Conservation (phyloP, 1,139 yeast genomes). For the Saccharomyces hybrid region DNA sequence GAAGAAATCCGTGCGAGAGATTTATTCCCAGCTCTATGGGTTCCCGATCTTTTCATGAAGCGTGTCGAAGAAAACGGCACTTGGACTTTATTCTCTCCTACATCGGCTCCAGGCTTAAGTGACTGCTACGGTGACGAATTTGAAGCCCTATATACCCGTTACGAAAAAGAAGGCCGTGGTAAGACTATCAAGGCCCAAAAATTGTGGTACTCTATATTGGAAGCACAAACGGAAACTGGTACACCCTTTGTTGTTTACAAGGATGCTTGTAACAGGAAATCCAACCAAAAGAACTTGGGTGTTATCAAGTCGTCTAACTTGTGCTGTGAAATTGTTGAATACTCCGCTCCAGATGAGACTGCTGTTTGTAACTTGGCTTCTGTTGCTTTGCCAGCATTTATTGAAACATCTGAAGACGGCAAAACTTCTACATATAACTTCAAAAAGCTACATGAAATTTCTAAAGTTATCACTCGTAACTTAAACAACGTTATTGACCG, state of each 20-base stretch:
- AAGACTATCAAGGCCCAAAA: slow-evolving; percentile 64
- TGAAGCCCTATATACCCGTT: slow-evolving; percentile 55
- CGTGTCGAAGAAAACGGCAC: slow-evolving; percentile 69
- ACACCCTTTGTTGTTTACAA: slow-evolving; percentile 88
- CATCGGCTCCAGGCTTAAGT: slow-evolving; percentile 74
- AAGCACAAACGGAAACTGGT: slow-evolving; percentile 89
- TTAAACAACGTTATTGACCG: slow-evolving; percentile 71
- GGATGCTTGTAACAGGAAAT: slow-evolving; percentile 76
- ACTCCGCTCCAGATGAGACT: slow-evolving; percentile 76
- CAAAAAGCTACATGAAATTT: slow-evolving; percentile 58
- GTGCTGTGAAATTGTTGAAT: slow-evolving; percentile 87
- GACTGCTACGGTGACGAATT: slow-evolving; percentile 81
- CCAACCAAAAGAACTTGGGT: slow-evolving; percentile 82
- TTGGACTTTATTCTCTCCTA: slow-evolving; percentile 84
- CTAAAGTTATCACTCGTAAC: slow-evolving; percentile 66
- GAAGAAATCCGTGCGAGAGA: slow-evolving; percentile 88
- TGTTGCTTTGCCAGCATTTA: slow-evolving; percentile 69
- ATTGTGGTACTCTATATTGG: slow-evolving; percentile 78
- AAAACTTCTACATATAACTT: slow-evolving; percentile 54
- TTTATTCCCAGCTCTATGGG: slow-evolving; percentile 80
- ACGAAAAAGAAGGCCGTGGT: slow-evolving; percentile 41
- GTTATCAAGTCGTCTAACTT: slow-evolving; percentile 79
- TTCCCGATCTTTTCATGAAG: slow-evolving; percentile 83
- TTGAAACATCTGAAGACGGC: slow-evolving; percentile 36
- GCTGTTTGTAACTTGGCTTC: slow-evolving; percentile 91